Percentiles rank a stretch among this genome's conserved stretches.
These are phyloP conservation scores for Fusarium oligoseptatum DNA, from an alignment of 2,329 filamentous ascomycete genomes.

Conservation along the genomic window DNA sequence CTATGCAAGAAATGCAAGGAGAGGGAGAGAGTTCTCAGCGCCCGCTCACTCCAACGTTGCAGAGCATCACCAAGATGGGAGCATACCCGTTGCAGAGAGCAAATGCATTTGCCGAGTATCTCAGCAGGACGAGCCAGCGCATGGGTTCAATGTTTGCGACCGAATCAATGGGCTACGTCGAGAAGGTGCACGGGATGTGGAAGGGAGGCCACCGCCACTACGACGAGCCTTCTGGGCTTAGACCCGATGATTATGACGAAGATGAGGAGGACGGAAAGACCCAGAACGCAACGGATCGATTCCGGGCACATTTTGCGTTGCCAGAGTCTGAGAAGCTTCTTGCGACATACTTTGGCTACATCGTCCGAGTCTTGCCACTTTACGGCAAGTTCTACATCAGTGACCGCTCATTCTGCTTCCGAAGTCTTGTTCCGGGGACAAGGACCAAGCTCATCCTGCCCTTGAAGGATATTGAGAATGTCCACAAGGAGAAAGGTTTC, in stretches of 20 bases:
- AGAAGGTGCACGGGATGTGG: conserved; percentile 98
- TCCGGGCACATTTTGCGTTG: conserved; percentile 91
- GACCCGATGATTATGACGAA: conserved; percentile 67
- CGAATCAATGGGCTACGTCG: conserved; percentile 95
- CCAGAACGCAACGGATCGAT: conserved; percentile 80
- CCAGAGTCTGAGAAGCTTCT: conserved; percentile 85
- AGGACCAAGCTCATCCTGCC: conserved; percentile 94
- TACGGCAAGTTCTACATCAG: conserved; percentile 98
- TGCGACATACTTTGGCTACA: conserved; percentile 91
- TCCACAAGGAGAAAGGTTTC: conserved; percentile 95
- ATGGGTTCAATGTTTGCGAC: conserved; percentile 87
- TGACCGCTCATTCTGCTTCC: conserved; percentile 89
- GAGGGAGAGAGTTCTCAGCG: conserved; percentile 35
- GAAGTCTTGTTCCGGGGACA: conserved; percentile 88
- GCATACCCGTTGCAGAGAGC: conserved; percentile 87
- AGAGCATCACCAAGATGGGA: conserved; percentile 71
- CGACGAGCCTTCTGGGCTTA: conserved; percentile 68
- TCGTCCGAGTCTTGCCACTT: conserved; percentile 89
- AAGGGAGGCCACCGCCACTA: conserved; percentile 93
- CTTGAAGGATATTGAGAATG: conserved; percentile 90
- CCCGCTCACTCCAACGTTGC: conserved; percentile 58
- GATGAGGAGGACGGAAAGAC: conserved; percentile 74
- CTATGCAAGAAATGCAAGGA: conserved; percentile 39
- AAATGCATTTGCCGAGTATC: conserved; percentile 83
- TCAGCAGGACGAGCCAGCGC: conserved; percentile 81